Evolutionary conservation across 2,329 filamentous ascomycete genomes (phyloP), one percentile per base, ranked within the genome.

Genomic region (Xylariaceae sp.): DNA sequence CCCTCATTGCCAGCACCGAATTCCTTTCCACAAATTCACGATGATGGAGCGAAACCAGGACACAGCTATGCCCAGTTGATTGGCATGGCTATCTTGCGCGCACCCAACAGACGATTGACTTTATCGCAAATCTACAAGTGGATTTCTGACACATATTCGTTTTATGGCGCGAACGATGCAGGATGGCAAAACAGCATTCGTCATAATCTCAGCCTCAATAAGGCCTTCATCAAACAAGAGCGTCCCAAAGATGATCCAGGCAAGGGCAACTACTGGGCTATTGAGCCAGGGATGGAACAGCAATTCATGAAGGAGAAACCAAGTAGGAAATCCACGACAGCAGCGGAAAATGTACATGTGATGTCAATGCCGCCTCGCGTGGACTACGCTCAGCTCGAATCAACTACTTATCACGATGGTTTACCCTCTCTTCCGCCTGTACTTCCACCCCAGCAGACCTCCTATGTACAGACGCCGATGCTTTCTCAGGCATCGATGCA

Each of bases 181-280:
- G 91, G 93, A 49, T 98, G 93, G 93, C 91, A 97, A 66, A 98
- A 98, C 66, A 97, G 93, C 69, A 98, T 98, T 63, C 86, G 93
- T 26, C 93, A 98, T 66, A 98, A 98, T 55, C 80, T 98, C 26
- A 96, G 90, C 60, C 74, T 98, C 34, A 95, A 96, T 74, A 97
- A 97, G 68, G 88, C 87, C 35, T 97, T 97, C 60, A 83, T 90
- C 62, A 97, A 97, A 69, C 86, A 95, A 59, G 90, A 96, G 64
- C 80, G 93, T 44, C 89, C 90, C 43, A 97, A 97, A 72, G 90
- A 96, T 60, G 93, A 97, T 57, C 90, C 91, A 3, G 93, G 93
- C 55, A 97, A 97, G 67, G 93, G 93, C 33, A 91, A 95, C 65
- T 97, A 97, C 69, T 97, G 93, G 93, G 81, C 83, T 33, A 95